These are phyloP conservation scores for Usnea hakonensis DNA, from an alignment of 495 filamentous ascomycete species.

Conservation along the genomic window DNA sequence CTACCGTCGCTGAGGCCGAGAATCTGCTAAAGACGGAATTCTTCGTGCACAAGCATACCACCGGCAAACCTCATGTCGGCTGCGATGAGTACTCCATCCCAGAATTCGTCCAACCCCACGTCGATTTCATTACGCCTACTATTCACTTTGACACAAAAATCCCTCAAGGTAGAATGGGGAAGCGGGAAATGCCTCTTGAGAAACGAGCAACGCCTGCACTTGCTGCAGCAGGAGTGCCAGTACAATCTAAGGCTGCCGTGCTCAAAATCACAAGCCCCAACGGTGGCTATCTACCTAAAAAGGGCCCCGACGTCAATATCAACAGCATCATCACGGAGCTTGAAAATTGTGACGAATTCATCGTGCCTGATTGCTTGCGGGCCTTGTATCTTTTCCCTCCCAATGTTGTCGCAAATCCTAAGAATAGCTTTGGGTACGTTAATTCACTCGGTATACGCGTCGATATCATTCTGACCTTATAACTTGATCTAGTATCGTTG, in stretches of 20 bases:
- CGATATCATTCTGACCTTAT: neutral
- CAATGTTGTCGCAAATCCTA: slow-evolving; percentile 28
- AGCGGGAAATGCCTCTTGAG: neutral
- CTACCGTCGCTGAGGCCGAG: slow-evolving; percentile 46
- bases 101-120: slow-evolving; percentile 38
- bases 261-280: slow-evolving; percentile 18
- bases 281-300: slow-evolving; percentile 26
- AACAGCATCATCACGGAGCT: slow-evolving; percentile 24
- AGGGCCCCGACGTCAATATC: slow-evolving; percentile 26
- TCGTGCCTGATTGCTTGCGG: slow-evolving; percentile 48
- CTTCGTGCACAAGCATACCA: slow-evolving; percentile 46
- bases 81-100: slow-evolving; percentile 51
- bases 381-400: slow-evolving; percentile 46
- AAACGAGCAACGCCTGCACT: slow-evolving; percentile 7
- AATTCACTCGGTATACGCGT: neutral
- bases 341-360: slow-evolving; percentile 35
- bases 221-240: slow-evolving; percentile 23
- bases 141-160: slow-evolving; percentile 29
- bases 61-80: slow-evolving; percentile 40
- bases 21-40: slow-evolving; percentile 52
- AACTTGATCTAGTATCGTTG: slow-evolving; percentile 31
- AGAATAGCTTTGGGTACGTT: slow-evolving; percentile 41
- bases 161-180: slow-evolving; percentile 15
- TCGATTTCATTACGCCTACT: slow-evolving; percentile 53
- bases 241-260: slow-evolving; percentile 27